Evolutionary conservation across 140 eudicot genomes (phyloP), one percentile per base, ranked within the genome.

Genomic region (Stevia rebaudiana): DNA sequence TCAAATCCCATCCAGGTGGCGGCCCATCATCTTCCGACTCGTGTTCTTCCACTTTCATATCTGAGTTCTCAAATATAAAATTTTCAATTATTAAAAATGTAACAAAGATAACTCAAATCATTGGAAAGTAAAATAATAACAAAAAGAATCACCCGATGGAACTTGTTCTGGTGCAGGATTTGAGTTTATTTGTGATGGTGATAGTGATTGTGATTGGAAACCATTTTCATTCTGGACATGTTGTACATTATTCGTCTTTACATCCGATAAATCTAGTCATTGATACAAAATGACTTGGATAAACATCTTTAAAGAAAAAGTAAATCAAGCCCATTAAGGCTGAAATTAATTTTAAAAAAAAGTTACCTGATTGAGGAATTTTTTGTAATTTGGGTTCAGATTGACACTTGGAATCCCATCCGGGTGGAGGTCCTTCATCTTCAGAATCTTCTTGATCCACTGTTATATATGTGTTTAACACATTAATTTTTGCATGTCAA

Each of bases 1-100:
- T 55, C 21, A 70, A 62, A 72, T 78, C 66, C 87, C 92, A 81
- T 22, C 87, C 92, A 8, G 85, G 87, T 66, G 85, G 92, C 7
- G 83, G 78, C 22, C 92, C 87, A 13, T 66, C 81, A 11, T 76
- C 80, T 43, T 73, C 86, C 3, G 47, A 67, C 39, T 71, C 67
- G 19, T 74, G 79, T 71, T 65, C 69, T 55, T 79, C 76, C 64
- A 51, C 52, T 9, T 79, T 63, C 50, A 49, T 76, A 70, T 81
- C 88, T 76, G 78, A 51, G 18, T 57, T 67, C 17, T 40, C 46
- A 7, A 22, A 48, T 10, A 28, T n/a, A 16, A 56, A 15, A n/a
- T 16, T n/a, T n/a, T 56, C 24, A 56, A 55, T 30, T 55, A 37
- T 25, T 36, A 66, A 17, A 37, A 47, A 1, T 31, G 25, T 37